Evolutionary conservation across 345 rosid genomes (phyloP).

Genomic region (Kandelia obovata): DNA sequence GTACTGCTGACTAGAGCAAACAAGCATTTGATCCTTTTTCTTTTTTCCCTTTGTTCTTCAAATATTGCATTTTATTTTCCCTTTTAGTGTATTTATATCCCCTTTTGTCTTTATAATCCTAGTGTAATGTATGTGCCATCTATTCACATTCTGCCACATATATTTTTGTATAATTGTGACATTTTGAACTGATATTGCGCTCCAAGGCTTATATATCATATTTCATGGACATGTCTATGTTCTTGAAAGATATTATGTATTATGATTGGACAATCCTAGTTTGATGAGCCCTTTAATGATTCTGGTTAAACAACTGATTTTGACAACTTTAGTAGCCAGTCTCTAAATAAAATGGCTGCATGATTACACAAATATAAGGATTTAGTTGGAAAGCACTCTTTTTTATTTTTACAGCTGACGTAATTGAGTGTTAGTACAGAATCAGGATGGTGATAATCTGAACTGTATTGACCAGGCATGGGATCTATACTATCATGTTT

Average conservation of each 20-base stretch:
- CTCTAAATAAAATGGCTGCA: not conserved
- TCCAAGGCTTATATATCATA: not conserved
- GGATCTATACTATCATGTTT: conserved; percentile 96
- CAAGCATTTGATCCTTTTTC: not conserved
- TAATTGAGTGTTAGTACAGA: not conserved
- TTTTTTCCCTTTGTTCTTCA: too few species aligned
- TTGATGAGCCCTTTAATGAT: not conserved
- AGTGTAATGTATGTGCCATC: too few species aligned
- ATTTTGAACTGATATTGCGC: not conserved
- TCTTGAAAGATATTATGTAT: not conserved
- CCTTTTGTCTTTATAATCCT: too few species aligned
- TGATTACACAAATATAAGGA: not conserved
- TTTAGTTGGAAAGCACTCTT: not conserved
- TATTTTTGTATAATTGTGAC: too few species aligned
- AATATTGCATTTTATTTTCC: too few species aligned
- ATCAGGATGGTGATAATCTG: conserved; percentile 8
- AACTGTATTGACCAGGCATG: conserved; percentile 70
- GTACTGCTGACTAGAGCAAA: not conserved
- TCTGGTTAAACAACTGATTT: too few species aligned
- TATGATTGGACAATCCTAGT: not conserved
- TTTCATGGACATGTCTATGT: not conserved
- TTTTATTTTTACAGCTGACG: not conserved
- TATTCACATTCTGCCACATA: too few species aligned
- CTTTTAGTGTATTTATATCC: too few species aligned
- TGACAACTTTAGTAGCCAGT: too few species aligned